Percentiles rank a stretch among this genome's conserved stretches.
phyloP scores from a whole-genome alignment of 495 filamentous ascomycete genomes.

The Clohesyomyces aquaticus region DNA sequence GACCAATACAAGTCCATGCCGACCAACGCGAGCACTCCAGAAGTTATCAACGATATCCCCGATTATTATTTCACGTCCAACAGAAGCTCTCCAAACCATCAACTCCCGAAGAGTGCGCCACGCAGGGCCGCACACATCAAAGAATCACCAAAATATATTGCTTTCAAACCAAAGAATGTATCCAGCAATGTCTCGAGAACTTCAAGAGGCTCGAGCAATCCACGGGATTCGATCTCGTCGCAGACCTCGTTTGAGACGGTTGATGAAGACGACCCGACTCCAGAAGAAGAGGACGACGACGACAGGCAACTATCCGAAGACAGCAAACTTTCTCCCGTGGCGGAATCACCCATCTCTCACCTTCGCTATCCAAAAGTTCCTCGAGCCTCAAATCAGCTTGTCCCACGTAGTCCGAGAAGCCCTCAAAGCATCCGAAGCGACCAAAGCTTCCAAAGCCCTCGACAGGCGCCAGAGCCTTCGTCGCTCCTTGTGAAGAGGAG shows the following conservation, averaged over 20 bases:
- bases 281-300: constrained; percentile 45
- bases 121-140: constrained; percentile 1
- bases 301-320: constrained; percentile 38
- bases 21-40: constrained; percentile 17
- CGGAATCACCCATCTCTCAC: constrained; percentile 46
- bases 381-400: constrained; percentile 45
- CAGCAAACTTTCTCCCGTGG: constrained; percentile 45
- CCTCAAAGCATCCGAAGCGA: constrained; percentile 19
- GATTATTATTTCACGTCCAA: constrained; percentile 38
- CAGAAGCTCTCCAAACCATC: background rate
- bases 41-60: constrained; percentile 26
- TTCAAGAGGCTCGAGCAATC: constrained; percentile 22
- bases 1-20: constrained; percentile 3
- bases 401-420: constrained; percentile 43
- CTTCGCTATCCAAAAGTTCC: constrained; percentile 50
- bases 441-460: constrained; percentile 10
- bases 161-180: constrained; percentile 20
- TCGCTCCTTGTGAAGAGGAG: constrained; percentile 44
- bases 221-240: constrained; percentile 39
- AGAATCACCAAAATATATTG: constrained; percentile 22
- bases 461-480: constrained; percentile 4
- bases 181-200: constrained; percentile 24
- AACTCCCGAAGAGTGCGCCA: constrained; percentile 1
- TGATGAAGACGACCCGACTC: constrained; percentile 47
- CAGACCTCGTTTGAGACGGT: constrained; percentile 48